These are phyloP conservation scores for Chaetomium strumarium DNA, from an alignment of 2,329 filamentous ascomycete genomes.

Conservation along the genomic window DNA sequence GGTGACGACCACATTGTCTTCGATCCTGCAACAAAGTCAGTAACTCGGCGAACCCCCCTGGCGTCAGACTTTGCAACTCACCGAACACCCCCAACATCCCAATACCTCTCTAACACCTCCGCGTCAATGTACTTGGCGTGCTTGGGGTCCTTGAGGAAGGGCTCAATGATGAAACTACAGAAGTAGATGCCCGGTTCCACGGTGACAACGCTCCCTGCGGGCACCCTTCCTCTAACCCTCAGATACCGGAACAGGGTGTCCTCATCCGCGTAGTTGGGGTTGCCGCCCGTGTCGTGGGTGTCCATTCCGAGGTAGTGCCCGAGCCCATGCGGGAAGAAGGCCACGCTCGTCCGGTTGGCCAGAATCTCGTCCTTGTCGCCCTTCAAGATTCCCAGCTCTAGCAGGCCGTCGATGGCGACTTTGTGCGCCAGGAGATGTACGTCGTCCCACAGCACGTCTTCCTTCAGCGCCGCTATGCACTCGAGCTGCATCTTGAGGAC, in stretches of 20 bases:
- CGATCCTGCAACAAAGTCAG: conserved; percentile 37
- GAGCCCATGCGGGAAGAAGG: conserved; percentile 87
- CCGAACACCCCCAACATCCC: conserved; percentile 72
- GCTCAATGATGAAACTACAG: conserved; percentile 79
- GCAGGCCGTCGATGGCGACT: conserved; percentile 73
- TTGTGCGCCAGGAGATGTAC: conserved; percentile 75
- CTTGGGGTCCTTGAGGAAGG: conserved; percentile 66
- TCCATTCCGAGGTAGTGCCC: conserved; percentile 92
- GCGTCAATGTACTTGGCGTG: conserved; percentile 73
- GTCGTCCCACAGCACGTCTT: conserved; percentile 72
- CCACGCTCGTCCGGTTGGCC: conserved; percentile 70
- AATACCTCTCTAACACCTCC: conserved; percentile 68
- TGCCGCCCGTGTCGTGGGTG: conserved; percentile 80
- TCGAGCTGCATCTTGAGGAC: conserved; percentile 83
- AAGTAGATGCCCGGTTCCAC: conserved; percentile 96
- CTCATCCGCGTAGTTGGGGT: conserved; percentile 69
- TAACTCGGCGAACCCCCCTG: background rate
- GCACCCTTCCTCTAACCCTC: conserved; percentile 67
- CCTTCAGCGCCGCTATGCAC: conserved; percentile 66
- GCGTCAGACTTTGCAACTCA: conserved; percentile 30
- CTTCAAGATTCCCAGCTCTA: conserved; percentile 68
- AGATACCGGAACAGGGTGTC: conserved; percentile 86
- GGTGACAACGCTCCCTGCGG: conserved; percentile 78
- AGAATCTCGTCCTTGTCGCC: conserved; percentile 67
- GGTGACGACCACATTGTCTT: conserved; percentile 61